Percentiles rank a stretch among this genome's conserved stretches.
These are phyloP conservation scores for Dysphania ambrosioides DNA, from an alignment of 148 eudicot genomes.

Conservation along the genomic window DNA sequence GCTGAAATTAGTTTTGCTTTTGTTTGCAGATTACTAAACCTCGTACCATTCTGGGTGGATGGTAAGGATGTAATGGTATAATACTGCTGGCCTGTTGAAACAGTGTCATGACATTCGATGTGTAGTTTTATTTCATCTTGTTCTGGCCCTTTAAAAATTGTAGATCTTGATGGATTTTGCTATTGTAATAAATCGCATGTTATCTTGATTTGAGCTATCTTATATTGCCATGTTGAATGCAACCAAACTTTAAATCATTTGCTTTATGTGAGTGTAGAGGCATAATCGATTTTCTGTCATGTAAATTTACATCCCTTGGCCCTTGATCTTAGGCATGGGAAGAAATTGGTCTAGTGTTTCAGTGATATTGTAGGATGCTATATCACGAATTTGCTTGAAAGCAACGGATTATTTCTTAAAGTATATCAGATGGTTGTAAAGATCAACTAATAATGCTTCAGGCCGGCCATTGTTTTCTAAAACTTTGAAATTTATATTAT, in stretches of 20 bases:
- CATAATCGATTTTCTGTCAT: neutral
- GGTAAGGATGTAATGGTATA: slow-evolving; percentile 25
- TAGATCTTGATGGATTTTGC: slow-evolving; percentile 19
- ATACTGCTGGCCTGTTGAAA: slow-evolving; percentile 21
- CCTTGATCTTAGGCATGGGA: neutral
- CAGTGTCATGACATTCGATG: slow-evolving; percentile 25
- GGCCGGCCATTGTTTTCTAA: neutral
- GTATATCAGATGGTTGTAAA: neutral
- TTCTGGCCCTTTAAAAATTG: neutral
- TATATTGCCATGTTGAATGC: neutral
- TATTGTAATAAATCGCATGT: slow-evolving; percentile 14
- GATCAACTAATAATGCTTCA: neutral
- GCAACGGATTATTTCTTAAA: neutral
- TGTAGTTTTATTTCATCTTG: slow-evolving; percentile 21
- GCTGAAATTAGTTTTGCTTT: neutral
- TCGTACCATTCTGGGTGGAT: slow-evolving; percentile 6
- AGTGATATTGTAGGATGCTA: neutral
- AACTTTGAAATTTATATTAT: neutral
- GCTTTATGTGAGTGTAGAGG: neutral
- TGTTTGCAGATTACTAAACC: slow-evolving; percentile 23
- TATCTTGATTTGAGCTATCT: neutral
- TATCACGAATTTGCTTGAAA: neutral
- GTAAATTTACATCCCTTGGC: neutral
- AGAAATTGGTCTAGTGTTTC: neutral
- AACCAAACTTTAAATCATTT: neutral